Evolutionary conservation across 495 filamentous ascomycete genomes (phyloP).

Genomic region (Bacidia rubella): DNA sequence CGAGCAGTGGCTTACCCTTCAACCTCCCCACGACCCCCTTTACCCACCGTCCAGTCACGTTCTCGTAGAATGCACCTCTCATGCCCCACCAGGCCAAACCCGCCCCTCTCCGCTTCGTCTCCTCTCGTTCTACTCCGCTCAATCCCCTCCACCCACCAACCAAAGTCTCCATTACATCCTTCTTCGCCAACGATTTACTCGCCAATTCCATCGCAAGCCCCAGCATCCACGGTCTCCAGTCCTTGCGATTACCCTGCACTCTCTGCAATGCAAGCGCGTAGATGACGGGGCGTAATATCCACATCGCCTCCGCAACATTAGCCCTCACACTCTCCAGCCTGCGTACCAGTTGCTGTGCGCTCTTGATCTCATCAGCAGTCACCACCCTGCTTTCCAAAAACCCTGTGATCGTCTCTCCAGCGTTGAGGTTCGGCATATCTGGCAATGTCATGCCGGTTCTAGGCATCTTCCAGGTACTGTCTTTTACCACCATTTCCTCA

Average conservation of each 20-base stretch:
- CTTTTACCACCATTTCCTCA: constrained; percentile 20
- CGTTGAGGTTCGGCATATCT: constrained; percentile 58
- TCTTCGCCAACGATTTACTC: constrained; percentile 69
- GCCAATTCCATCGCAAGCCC: constrained; percentile 79
- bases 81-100: constrained; percentile 87
- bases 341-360: constrained; percentile 69
- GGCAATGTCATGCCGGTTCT: constrained; percentile 78
- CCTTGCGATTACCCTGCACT: constrained; percentile 43
- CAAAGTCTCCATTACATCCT: constrained; percentile 49
- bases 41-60: constrained; percentile 69
- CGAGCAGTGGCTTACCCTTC: constrained; percentile 60
- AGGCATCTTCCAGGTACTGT: constrained; percentile 69
- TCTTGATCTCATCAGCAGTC: constrained; percentile 91
- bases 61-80: constrained; percentile 92
- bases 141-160: constrained; percentile 54
- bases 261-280: constrained; percentile 78
- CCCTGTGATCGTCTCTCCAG: constrained; percentile 45
- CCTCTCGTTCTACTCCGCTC: constrained; percentile 77
- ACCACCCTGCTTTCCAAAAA: constrained; percentile 87
- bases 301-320: constrained; percentile 72
- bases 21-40: constrained; percentile 50
- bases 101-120: constrained; percentile 75
- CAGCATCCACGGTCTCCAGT: constrained; percentile 84
- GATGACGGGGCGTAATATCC: constrained; percentile 76
- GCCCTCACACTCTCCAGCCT: constrained; percentile 49